A percentile compares a stretch with the other conserved stretches of the same genome.
Evolutionary conservation across 805 yeast species (phyloP).

Genomic region (Saturnispora halmiae): DNA sequence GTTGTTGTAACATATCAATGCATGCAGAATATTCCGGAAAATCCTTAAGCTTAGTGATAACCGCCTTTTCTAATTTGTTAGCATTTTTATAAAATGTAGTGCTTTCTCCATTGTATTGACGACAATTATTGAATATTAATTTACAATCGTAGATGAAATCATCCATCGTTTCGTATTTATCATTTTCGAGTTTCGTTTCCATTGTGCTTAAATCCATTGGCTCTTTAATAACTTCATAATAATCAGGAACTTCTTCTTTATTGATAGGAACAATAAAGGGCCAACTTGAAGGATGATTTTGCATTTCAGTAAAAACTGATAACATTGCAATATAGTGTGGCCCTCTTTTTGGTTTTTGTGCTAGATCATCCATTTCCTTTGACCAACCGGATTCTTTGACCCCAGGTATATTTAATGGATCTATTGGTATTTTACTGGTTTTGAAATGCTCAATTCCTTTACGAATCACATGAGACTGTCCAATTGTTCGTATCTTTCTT

Average conservation of each 20-base stretch:
- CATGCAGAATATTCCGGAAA: constrained; percentile 84
- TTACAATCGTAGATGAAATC: constrained; percentile 85
- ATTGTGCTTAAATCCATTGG: constrained; percentile 97
- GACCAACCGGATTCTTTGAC: constrained; percentile 94
- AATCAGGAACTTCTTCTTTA: constrained; percentile 90
- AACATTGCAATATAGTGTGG: constrained; percentile 95
- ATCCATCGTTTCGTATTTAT: constrained; percentile 83
- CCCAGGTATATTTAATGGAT: constrained; percentile 84
- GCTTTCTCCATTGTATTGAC: constrained; percentile 85
- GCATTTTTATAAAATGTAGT: constrained; percentile 96
- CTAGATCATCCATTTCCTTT: constrained; percentile 94
- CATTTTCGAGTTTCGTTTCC: constrained; percentile 89
- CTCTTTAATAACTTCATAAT: constrained; percentile 90
- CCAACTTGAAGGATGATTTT: constrained; percentile 96
- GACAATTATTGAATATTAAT: constrained; percentile 81
- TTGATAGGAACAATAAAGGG: constrained; percentile 93
- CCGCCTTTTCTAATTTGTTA: constrained; percentile 82
- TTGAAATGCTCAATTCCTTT: constrained; percentile 73
- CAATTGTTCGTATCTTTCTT: constrained; percentile 68
- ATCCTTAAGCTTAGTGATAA: constrained; percentile 74
- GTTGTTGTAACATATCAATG: constrained; percentile 41
- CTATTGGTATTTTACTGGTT: constrained; percentile 44
- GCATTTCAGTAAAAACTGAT: constrained; percentile 76
- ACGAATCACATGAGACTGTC: constrained; percentile 71
- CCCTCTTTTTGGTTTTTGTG: constrained; percentile 87